A percentile compares a stretch with the other conserved stretches of the same genome.
These are phyloP conservation scores for Mycena metata DNA, from an alignment of 768 basidiomycete species.

Conservation along the genomic window DNA sequence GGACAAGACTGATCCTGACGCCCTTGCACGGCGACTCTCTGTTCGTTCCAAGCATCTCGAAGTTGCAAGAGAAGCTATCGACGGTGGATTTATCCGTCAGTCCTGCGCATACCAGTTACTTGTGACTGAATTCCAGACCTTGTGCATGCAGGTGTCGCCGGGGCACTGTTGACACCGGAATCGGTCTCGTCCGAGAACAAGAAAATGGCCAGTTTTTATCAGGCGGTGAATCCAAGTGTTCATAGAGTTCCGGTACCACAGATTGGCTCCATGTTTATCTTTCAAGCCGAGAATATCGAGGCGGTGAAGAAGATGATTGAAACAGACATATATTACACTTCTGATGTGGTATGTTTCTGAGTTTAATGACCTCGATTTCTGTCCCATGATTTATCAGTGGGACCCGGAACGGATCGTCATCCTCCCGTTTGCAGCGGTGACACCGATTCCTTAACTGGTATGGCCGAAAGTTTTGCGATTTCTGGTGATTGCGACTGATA, in stretches of 20 bases:
- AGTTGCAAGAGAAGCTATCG: slow-evolving; percentile 45
- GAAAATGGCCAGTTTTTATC: slow-evolving; percentile 48
- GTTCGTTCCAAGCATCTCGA: slow-evolving; percentile 56
- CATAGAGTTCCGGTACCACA: background rate
- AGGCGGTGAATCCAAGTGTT: background rate
- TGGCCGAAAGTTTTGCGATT: too few species aligned
- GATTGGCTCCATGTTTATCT: slow-evolving; percentile 58
- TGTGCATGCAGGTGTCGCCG: slow-evolving; percentile 48
- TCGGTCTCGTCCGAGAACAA: slow-evolving; percentile 57
- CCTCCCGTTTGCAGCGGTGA: slow-evolving; percentile 32
- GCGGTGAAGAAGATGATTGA: slow-evolving; percentile 38
- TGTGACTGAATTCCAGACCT: background rate
- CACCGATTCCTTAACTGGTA: slow-evolving; percentile 33
- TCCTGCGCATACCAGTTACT: background rate
- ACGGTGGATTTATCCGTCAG: slow-evolving; percentile 53
- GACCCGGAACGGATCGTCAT: slow-evolving; percentile 37
- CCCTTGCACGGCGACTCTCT: slow-evolving; percentile 54
- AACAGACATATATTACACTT: slow-evolving; percentile 37
- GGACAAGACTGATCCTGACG: slow-evolving; percentile 57
- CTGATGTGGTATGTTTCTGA: slow-evolving; percentile 35
- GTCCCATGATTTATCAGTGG: slow-evolving; percentile 22
- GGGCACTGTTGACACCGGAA: slow-evolving; percentile 48
- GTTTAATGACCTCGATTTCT: background rate
- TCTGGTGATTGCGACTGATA: too few species aligned
- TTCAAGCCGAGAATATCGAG: slow-evolving; percentile 57